Evolutionary conservation across 164 flowering plant genomes (phyloP).

Genomic region (Berberis thunbergii): DNA sequence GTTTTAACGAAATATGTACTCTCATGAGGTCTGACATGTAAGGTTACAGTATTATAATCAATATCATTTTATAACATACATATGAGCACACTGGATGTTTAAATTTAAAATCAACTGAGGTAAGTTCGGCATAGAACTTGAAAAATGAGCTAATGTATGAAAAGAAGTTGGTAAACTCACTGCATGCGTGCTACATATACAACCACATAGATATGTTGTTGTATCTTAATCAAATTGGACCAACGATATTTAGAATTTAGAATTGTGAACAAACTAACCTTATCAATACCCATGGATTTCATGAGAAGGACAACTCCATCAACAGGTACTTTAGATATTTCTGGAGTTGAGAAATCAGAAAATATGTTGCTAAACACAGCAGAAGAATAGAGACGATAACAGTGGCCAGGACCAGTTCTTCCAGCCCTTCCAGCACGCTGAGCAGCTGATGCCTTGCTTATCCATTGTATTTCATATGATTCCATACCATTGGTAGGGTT

Average conservation of each 20-base stretch:
- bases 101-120: not conserved
- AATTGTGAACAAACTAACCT: conserved; percentile 28
- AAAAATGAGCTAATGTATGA: not conserved
- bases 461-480: conserved; percentile 83
- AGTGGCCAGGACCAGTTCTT: conserved; percentile 96
- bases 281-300: conserved; percentile 83
- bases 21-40: too few relatives aligned
- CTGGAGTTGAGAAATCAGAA: conserved; percentile 68
- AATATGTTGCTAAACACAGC: conserved; percentile 67
- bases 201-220: not conserved
- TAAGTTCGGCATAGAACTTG: not conserved
- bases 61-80: too few relatives aligned
- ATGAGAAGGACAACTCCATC: conserved; percentile 83
- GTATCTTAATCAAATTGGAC: not conserved
- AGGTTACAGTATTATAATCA: too few relatives aligned
- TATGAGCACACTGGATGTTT: too few relatives aligned
- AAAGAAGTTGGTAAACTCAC: not conserved
- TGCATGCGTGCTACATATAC: not conserved
- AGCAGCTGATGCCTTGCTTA: conserved; percentile 96
- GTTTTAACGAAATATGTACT: too few relatives aligned
- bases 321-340: conserved; percentile 79
- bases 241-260: not conserved
- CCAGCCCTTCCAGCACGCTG: conserved; percentile 99
- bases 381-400: conserved; percentile 88
- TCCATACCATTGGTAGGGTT: conserved; percentile 79